These are phyloP conservation scores for Picea sitchensis DNA, from an alignment of 75 land plant genomes.

Conservation along the genomic window DNA sequence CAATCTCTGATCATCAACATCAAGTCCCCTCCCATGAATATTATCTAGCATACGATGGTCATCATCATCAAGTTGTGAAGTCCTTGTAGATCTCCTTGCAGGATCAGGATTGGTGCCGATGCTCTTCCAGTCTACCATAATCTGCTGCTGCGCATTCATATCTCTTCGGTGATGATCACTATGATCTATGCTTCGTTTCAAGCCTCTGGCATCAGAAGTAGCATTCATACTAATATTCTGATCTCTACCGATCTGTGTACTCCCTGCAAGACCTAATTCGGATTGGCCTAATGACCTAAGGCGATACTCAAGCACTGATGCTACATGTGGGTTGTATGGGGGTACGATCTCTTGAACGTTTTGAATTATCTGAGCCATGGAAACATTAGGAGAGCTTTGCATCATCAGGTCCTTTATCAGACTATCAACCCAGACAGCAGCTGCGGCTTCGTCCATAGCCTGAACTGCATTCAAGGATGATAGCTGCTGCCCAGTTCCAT, in stretches of 20 bases:
- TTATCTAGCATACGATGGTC: too few species aligned
- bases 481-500: neutral
- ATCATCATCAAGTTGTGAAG: neutral
- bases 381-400: constrained; percentile 34
- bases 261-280: constrained; percentile 3
- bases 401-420: constrained; percentile 53
- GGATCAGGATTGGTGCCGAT: neutral
- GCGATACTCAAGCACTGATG: constrained; percentile 48
- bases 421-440: constrained; percentile 53
- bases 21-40: too few species aligned
- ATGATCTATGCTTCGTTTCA: neutral
- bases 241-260: neutral
- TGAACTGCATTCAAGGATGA: constrained; percentile 3
- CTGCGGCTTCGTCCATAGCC: constrained; percentile 12
- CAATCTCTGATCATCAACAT: neutral
- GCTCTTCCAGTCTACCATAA: neutral
- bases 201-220: constrained; percentile 3
- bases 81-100: neutral
- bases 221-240: neutral
- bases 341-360: constrained; percentile 57
- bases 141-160: neutral
- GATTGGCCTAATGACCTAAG: constrained; percentile 38
- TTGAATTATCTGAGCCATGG: constrained; percentile 60
- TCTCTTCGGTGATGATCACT: neutral
- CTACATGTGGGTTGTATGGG: constrained; percentile 67